Conservation (phyloP, 805 yeast genomes). For the Maudiozyma serrabonitensis region DNA sequence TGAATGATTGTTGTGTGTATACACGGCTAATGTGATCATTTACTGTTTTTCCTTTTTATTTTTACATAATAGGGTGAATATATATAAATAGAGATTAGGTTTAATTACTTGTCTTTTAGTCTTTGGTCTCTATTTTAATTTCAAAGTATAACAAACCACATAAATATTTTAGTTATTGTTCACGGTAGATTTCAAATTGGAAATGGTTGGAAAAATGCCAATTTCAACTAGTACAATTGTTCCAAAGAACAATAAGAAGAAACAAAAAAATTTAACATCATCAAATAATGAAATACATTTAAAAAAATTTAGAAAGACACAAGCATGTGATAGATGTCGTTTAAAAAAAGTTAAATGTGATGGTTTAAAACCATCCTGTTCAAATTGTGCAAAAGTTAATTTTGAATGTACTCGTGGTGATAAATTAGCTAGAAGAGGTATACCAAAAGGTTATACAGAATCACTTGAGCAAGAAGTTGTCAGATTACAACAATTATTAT, state of each 20-base stretch:
- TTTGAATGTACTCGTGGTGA: constrained; percentile 65
- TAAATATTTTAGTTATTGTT: no score
- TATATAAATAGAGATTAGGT: no score
- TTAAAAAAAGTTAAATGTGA: constrained; percentile 36
- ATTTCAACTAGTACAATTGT: neutral
- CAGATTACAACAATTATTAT: constrained; percentile 40
- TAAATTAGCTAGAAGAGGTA: constrained; percentile 64
- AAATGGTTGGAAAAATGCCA: no score
- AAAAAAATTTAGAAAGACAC: constrained; percentile 40
- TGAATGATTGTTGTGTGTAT: no score
- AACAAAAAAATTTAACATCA: constrained; percentile 9
- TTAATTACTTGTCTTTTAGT: neutral
- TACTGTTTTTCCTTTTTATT: neutral
- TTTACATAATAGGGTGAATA: neutral
- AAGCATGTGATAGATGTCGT: constrained; percentile 81
- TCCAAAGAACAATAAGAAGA: neutral
- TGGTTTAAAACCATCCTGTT: constrained; percentile 47
- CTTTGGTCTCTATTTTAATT: no score
- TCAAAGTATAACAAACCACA: no score
- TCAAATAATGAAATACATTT: neutral
- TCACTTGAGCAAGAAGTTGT: constrained; percentile 55
- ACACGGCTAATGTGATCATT: no score
- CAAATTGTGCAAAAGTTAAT: constrained; percentile 55
- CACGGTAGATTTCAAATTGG: no score
- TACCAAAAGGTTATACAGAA: constrained; percentile 76